These are phyloP conservation scores for Rhodotorula graminis DNA, from an alignment of 768 basidiomycete species.

Conservation along the genomic window DNA sequence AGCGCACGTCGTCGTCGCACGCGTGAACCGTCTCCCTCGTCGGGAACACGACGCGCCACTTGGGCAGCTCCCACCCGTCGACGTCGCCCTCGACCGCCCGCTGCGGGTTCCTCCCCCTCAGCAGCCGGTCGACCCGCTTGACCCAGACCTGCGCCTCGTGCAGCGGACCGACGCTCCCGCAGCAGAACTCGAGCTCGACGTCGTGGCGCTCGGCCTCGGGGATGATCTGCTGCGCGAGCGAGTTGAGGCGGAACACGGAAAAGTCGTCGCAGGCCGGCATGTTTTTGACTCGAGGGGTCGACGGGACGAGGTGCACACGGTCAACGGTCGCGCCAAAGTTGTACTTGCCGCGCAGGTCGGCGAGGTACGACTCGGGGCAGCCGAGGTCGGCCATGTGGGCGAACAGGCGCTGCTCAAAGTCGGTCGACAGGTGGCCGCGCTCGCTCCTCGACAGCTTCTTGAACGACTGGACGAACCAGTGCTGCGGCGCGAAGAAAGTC, in stretches of 20 bases:
- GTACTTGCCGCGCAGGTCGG: slow-evolving; percentile 8
- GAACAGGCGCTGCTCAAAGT: slow-evolving; percentile 22
- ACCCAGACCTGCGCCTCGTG: neutral
- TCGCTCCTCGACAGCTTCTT: neutral
- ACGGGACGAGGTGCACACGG: slow-evolving; percentile 19
- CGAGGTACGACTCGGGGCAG: slow-evolving; percentile 17
- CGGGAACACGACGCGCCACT: slow-evolving; percentile 26
- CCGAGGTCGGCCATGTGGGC: slow-evolving; percentile 12
- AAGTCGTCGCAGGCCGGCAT: neutral
- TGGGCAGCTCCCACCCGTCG: neutral
- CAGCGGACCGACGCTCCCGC: slow-evolving; percentile 8
- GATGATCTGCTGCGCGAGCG: slow-evolving; percentile 2
- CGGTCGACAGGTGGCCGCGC: neutral
- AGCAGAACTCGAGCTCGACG: slow-evolving; percentile 20
- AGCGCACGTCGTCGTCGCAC: neutral
- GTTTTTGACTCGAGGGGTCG: neutral
- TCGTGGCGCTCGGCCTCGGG: neutral
- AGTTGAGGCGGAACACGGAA: slow-evolving; percentile 11
- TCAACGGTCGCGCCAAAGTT: slow-evolving; percentile 9
- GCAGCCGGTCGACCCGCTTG: neutral
- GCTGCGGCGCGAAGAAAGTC: neutral
- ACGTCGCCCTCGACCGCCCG: neutral
- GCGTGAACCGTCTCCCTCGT: slow-evolving; percentile 11
- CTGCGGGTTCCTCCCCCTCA: neutral
- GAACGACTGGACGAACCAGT: slow-evolving; percentile 30